phyloP scores from a whole-genome alignment of 495 filamentous ascomycete species.

The Thermothielavioides terrestris region DNA sequence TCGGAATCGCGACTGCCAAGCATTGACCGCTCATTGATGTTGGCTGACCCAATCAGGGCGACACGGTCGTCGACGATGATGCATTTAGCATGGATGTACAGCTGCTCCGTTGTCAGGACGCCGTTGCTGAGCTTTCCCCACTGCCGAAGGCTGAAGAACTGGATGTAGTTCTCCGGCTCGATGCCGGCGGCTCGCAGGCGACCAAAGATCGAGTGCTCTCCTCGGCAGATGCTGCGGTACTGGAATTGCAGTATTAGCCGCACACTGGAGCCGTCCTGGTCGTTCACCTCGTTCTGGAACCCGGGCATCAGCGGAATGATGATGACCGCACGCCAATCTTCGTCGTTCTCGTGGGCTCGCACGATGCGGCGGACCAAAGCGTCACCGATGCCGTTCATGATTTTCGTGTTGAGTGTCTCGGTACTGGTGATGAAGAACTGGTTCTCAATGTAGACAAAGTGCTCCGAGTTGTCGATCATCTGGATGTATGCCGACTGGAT shows the following conservation, averaged over 20 bases:
- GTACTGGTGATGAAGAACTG: conserved; percentile 98
- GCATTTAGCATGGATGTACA: conserved; percentile 97
- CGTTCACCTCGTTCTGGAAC: conserved; percentile 94
- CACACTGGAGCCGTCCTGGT: conserved; percentile 86
- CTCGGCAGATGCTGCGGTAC: conserved; percentile 92
- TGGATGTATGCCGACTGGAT: conserved; percentile 96
- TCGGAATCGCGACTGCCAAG: conserved; percentile 86
- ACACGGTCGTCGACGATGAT: conserved; percentile 94
- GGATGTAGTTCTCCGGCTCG: conserved; percentile 93
- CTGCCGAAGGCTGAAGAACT: conserved; percentile 83
- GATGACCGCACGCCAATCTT: conserved; percentile 91
- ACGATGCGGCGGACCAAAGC: conserved; percentile 88
- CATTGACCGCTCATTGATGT: conserved; percentile 99
- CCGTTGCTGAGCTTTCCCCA: conserved; percentile 90
- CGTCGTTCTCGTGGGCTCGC: conserved; percentile 70
- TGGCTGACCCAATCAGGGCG: conserved; percentile 92
- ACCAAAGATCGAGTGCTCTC: conserved; percentile 87
- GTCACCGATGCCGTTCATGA: conserved; percentile 91
- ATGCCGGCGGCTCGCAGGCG: conserved; percentile 72
- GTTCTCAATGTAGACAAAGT: conserved; percentile 98
- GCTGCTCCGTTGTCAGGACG: conserved; percentile 83
- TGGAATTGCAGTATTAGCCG: conserved; percentile 97
- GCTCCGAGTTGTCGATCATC: conserved; percentile 87
- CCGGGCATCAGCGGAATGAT: conserved; percentile 95
- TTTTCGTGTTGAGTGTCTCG: conserved; percentile 74